Evolutionary conservation across 805 yeast species (phyloP).

Genomic region (Candida stauntonica): DNA sequence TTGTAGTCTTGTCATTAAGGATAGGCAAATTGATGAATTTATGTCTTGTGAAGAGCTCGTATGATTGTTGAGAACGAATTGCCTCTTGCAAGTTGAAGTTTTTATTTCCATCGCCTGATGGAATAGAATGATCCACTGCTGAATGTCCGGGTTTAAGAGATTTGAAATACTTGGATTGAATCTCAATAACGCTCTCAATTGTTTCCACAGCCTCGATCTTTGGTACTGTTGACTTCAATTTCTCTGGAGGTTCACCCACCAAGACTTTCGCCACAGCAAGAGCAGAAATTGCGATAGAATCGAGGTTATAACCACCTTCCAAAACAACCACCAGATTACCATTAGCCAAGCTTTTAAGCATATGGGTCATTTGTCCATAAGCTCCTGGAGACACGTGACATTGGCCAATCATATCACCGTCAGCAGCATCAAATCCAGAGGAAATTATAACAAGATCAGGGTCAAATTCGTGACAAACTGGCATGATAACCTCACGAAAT

Average conservation of each 20-base stretch:
- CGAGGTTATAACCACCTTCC: conserved; percentile 96
- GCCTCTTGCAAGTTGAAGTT: conserved; percentile 63
- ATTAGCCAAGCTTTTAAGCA: conserved; percentile 78
- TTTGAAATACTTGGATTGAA: conserved; percentile 86
- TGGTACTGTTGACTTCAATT: conserved; percentile 61
- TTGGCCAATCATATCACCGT: conserved; percentile 95
- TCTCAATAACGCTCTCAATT: conserved; percentile 71
- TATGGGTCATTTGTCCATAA: conserved; percentile 93
- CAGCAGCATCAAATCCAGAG: conserved; percentile 98
- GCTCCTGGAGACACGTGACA: conserved; percentile 95
- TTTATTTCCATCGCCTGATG: conserved; percentile 33
- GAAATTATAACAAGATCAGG: conserved; percentile 93
- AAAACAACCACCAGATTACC: conserved; percentile 87
- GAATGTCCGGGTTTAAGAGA: conserved; percentile 67
- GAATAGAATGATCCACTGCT: conserved; percentile 34
- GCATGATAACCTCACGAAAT: conserved; percentile 79
- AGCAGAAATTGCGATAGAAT: conserved; percentile 86
- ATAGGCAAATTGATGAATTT: conserved; percentile 69
- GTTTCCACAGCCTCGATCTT: conserved; percentile 73
- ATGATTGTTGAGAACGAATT: conserved; percentile 66
- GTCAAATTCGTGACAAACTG: conserved; percentile 80
- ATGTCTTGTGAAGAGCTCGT: conserved; percentile 47
- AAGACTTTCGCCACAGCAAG: conserved; percentile 86
- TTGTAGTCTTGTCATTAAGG: conserved; percentile 34
- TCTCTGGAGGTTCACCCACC: conserved; percentile 93